Base-by-base conservation (phyloP, 768 basidiomycete species). In the Hysterangium stoloniferum region DNA sequence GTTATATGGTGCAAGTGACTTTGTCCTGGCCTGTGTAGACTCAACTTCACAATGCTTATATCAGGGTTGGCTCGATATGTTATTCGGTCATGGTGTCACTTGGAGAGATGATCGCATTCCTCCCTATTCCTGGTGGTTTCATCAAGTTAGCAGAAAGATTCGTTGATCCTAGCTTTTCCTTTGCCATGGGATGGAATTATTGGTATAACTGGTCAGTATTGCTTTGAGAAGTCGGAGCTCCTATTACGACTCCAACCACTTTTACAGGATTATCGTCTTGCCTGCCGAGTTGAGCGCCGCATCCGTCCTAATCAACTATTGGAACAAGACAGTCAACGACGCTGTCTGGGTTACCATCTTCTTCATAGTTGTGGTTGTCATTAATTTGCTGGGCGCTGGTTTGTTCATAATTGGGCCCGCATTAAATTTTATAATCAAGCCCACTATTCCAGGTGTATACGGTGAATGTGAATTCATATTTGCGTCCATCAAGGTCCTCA, bases 401-500 rank as follows among this genome's bases (percentile, higher is more conserved):
- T 64, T 44, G 61, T 60, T 11, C 56, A 54, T 31, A 61, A 64
- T 58, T 62, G 64, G 57, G 62, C 19, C 7, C 19, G n/a, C n/a
- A n/a, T n/a, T n/a, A n/a, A 33, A 11, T 47, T 9, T 19, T 48
- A 3, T 35, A 20, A 22, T 37, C n/a, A 11, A 12, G 36, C 2
- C 13, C 27, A 35, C 6, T 52, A 19, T 41, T 11, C 4, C 33
- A 50, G 46, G 64, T 62, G 28, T 70, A 64, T 56, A 66, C 65
- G 31, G 66, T 65, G 49, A 51, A 65, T 79, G 80, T 6, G 91
- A 93, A 65, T 94, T 94, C 61, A 72, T 81, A 43, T 93, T 93
- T 62, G 88, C 88, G 73, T 89, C 86, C 6, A 89, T 95, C 70
- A 94, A 94, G 66, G 86, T 95, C n/a, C 65, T 94, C 54, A 85